Evolutionary conservation across 2,329 filamentous ascomycete genomes (phyloP), one percentile per base, ranked within the genome.

Genomic region (Aurifilum marmelostoma): DNA sequence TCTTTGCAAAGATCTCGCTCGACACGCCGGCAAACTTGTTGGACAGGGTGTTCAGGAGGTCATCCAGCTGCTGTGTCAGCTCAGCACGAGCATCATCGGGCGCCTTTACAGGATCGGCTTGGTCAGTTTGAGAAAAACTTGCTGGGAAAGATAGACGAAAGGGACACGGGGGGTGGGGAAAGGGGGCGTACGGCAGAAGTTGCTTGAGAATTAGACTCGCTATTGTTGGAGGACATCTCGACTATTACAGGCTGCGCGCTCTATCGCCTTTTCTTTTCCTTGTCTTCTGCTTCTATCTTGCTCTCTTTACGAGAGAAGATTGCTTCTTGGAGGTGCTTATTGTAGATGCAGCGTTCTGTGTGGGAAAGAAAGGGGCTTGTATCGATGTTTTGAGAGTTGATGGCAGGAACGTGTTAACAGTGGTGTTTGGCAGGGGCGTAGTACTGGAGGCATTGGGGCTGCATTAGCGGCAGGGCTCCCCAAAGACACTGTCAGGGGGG

Each of bases 11-110:
- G 69, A 97, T 91, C 80, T 97, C 94, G 70, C 89, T 91, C 11
- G 93, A 97, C 6, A 97, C 89, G 16, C 88, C 88, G 27, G 92
- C 90, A 78, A 97, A 97, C 78, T 97, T 97, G 79, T 88, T 91
- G 65, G 92, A 92, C 0, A 97, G 82, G 60, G 93, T 91, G 77
- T 94, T 93, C 4, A 97, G 83, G 2, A 97, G 86, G 54, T 97
- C 93, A 74, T 97, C 94, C 1, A 97, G 91, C 1, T 94, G 92
- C 4, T 88, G 88, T 2, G 89, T 89, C 68, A 97, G 86, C 76
- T 95, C 91, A 58, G 86, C 83, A 9, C 84, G 84, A 61, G 83
- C 81, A 59, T 85, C 83, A 29, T 86, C 84, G 0, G 79, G 74
- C 16, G 77, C 73, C 80, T 85, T 47, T n/a, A 47, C 43, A 69